Conservation (phyloP, 2,329 filamentous ascomycete genomes). For the Verticillium longisporum region DNA sequence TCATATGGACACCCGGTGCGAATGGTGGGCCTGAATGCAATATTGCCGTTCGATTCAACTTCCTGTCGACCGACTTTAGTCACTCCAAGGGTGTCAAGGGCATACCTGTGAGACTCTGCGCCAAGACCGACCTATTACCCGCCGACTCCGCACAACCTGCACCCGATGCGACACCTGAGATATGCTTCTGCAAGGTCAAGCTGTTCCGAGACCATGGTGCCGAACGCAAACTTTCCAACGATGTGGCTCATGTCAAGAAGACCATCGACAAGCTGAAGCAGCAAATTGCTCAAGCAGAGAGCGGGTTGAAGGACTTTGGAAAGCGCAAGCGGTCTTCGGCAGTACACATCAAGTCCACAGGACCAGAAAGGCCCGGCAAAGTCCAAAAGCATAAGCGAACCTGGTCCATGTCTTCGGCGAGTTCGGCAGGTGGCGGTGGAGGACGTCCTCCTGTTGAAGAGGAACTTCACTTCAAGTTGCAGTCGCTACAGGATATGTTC, state of each 20-base stretch:
- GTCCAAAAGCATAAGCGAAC: constrained; percentile 85
- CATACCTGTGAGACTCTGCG: constrained; percentile 86
- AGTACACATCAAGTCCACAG: constrained; percentile 30
- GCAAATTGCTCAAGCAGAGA: constrained; percentile 75
- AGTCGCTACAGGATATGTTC: constrained; percentile 81
- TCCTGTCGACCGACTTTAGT: constrained; percentile 96
- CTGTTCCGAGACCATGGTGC: constrained; percentile 94
- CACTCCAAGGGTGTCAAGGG: constrained; percentile 98
- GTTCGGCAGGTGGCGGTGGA: constrained; percentile 45
- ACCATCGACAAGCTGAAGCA: constrained; percentile 94
- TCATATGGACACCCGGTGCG: constrained; percentile 74
- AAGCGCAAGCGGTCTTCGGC: constrained; percentile 54
- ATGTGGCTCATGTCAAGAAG: constrained; percentile 91
- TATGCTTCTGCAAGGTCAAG: constrained; percentile 95
- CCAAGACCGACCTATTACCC: constrained; percentile 71
- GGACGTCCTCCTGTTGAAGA: constrained; percentile 55
- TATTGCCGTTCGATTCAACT: constrained; percentile 93
- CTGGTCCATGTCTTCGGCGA: constrained; percentile 86
- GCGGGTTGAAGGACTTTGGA: constrained; percentile 58
- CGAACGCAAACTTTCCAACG: constrained; percentile 90
- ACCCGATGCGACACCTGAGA: constrained; percentile 49
- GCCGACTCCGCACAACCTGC: constrained; percentile 42
- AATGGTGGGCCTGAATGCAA: constrained; percentile 69
- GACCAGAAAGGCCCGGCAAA: constrained; percentile 65
- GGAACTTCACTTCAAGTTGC: constrained; percentile 71